Conservation (phyloP, 2,329 filamentous ascomycete species). For the Fusarium tuaranense region DNA sequence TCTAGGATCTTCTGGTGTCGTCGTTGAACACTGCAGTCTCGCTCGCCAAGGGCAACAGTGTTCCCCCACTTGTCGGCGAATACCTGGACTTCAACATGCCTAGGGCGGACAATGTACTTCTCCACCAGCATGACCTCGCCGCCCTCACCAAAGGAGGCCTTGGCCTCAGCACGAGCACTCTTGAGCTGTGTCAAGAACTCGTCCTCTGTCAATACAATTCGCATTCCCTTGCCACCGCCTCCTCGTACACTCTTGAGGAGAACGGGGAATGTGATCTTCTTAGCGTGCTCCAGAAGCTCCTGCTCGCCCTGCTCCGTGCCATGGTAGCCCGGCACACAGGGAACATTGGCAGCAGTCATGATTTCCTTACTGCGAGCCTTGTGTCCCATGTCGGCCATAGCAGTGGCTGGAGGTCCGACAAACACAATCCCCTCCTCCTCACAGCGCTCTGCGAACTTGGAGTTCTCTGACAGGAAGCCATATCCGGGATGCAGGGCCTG, state of each 20-base stretch:
- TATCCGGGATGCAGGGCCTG: conserved; percentile 96
- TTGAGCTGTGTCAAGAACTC: conserved; percentile 79
- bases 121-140: conserved; percentile 87
- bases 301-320: conserved; percentile 81
- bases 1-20: conserved; percentile 93
- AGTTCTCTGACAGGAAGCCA: conserved; percentile 95
- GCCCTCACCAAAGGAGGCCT: conserved; percentile 83
- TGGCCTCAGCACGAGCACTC: conserved; percentile 80
- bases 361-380: conserved; percentile 96
- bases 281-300: conserved; percentile 75
- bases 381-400: conserved; percentile 91
- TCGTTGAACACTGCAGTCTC: conserved; percentile 89
- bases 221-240: conserved; percentile 87
- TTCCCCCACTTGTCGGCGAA: conserved; percentile 86
- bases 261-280: conserved; percentile 75
- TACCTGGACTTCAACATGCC: conserved; percentile 91
- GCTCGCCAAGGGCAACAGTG: conserved; percentile 85
- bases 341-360: conserved; percentile 94
- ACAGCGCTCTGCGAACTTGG: conserved; percentile 88
- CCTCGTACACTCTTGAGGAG: conserved; percentile 84
- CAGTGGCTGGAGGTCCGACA: conserved; percentile 87
- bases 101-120: conserved; percentile 80
- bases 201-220: conserved; percentile 75
- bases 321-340: conserved; percentile 96
- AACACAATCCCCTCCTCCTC: conserved; percentile 92